Evolutionary conservation across 768 basidiomycete species (phyloP), one percentile per base, ranked within the genome.

Genomic region (Nidularia pulvinata): DNA sequence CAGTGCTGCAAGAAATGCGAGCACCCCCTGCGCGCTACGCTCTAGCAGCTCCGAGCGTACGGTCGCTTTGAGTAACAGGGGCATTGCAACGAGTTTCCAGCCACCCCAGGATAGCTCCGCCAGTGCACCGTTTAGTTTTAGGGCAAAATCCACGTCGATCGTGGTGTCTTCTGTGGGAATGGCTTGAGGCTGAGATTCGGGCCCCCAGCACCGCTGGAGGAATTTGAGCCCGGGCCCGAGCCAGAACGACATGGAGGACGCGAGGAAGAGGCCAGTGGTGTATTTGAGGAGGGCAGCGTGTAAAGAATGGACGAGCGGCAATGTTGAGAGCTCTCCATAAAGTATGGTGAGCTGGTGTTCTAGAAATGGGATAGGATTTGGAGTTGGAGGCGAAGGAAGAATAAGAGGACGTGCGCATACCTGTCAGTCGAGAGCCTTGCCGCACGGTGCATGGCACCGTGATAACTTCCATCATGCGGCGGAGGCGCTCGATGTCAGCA

Each of bases 71-170:
- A 84, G 59, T n/a, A 91, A 61, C 10, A 76, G 66, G 1, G 89
- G 86, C 2, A 86, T 63, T 11, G 80, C 88, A 7, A 91, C 65
- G 33, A 83, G 71, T 63, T 84, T 89, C 89, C 89, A 93, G 2
- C 89, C 91, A 16, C 83, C 82, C 88, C 90, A 93, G 0, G 75
- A 76, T 4, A 86, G 67, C 47, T 87, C 85, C 2, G 85, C 77
- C 6, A 93, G 77, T 4, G 79, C 71, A 0, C 85, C 84, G 32
- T 83, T 77, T 4, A 93, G 68, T 33, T 78, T 75, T 2, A 84
- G 56, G 1, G 79, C 82, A 55, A 89, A 83, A 6, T 53, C 54
- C 3, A 51, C 25, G 11, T 49, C 48, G 25, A 1, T 25, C 25
- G 25, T 25, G 25, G 25, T 25, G 4, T 25, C 25, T 25, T 25